phyloP scores from a whole-genome alignment of 2,329 filamentous ascomycete species.

The Sporothrix protearum region DNA sequence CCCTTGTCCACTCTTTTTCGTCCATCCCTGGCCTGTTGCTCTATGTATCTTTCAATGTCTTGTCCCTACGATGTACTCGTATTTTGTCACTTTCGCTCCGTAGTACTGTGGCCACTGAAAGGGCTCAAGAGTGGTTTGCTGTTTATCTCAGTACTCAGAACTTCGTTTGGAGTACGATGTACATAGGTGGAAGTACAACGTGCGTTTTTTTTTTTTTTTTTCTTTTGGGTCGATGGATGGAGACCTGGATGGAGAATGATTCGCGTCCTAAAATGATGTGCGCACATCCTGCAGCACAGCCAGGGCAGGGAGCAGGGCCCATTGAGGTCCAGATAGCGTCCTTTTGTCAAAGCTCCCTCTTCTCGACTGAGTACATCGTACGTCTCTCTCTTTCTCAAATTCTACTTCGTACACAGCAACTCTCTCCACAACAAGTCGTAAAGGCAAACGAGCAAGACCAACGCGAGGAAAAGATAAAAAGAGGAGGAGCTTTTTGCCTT shows the following conservation, averaged over 20 bases:
- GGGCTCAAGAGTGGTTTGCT: background rate
- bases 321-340: background rate
- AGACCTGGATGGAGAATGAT: background rate
- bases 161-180: too few relatives aligned
- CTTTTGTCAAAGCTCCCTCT: background rate
- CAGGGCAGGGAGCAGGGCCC: background rate
- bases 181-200: background rate
- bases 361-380: too few relatives aligned
- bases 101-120: background rate
- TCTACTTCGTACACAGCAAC: too few relatives aligned
- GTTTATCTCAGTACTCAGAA: background rate
- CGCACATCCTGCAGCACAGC: background rate
- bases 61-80: too few relatives aligned
- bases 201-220: background rate
- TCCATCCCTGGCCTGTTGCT: background rate
- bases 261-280: conserved; percentile 14
- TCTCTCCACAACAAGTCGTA: background rate
- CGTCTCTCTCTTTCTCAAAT: background rate
- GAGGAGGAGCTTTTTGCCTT: background rate
- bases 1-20: background rate
- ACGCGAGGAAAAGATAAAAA: background rate
- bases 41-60: background rate
- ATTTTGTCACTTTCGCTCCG: background rate
- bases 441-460: background rate
- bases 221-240: background rate